Conservation (phyloP, 768 basidiomycete species). For the Pleurotus giganteus region DNA sequence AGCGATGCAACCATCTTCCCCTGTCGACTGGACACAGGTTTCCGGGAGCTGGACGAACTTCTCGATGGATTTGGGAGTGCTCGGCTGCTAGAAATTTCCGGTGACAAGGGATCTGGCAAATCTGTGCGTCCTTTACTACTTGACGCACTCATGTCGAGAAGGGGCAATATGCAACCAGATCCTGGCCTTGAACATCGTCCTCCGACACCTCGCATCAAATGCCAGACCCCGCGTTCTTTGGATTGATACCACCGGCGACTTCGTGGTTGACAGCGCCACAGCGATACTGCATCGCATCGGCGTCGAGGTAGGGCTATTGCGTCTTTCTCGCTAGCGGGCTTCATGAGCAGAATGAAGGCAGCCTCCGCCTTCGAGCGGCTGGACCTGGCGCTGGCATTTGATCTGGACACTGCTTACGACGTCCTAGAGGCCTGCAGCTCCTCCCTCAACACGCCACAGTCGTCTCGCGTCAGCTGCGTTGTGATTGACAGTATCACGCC, state of each 20-base stretch:
- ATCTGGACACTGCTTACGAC: constrained; percentile 51
- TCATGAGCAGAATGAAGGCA: constrained; percentile 16
- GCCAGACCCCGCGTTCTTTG: constrained; percentile 48
- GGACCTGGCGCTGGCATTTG: constrained; percentile 55
- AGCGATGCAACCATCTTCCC: constrained; percentile 14
- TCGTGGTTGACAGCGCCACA: constrained; percentile 49
- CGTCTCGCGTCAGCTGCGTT: constrained; percentile 36
- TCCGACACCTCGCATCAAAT: constrained; percentile 46
- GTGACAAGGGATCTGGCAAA: constrained; percentile 64
- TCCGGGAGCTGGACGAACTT: constrained; percentile 50
- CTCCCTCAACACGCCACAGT: constrained; percentile 26
- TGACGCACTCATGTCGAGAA: not conserved
- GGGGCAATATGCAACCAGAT: constrained; percentile 35
- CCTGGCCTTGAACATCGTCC: constrained; percentile 56
- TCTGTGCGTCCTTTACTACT: constrained; percentile 46
- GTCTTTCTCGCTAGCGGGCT: constrained; percentile 2
- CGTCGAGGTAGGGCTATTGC: constrained; percentile 20
- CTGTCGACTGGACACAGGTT: constrained; percentile 32
- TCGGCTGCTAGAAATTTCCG: constrained; percentile 67
- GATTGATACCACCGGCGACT: constrained; percentile 74
- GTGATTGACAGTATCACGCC: constrained; percentile 69
- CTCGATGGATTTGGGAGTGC: constrained; percentile 48
- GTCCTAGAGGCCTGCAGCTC: constrained; percentile 44
- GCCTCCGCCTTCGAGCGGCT: constrained; percentile 49
- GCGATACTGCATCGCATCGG: constrained; percentile 30